phyloP scores from a whole-genome alignment of 1,139 yeast genomes.

The Geotrichum histeridarum region DNA sequence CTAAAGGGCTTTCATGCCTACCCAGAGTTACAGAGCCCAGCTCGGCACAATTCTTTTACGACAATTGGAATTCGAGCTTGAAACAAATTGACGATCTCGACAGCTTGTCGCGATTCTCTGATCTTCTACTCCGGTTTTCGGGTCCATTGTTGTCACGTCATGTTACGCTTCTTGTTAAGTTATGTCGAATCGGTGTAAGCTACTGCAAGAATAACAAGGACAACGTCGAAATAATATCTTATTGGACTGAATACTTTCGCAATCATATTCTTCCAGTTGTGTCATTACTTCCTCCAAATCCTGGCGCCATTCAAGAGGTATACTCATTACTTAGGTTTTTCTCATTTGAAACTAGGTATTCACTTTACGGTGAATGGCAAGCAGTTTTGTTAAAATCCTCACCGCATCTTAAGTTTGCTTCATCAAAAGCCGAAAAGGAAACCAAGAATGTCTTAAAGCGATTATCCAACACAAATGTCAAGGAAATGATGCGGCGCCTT shows the following conservation, averaged over 20 bases:
- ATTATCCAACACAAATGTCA: slow-evolving; percentile 78
- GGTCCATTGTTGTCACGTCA: slow-evolving; percentile 56
- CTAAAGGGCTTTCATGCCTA: slow-evolving; percentile 15
- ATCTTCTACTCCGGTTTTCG: slow-evolving; percentile 49
- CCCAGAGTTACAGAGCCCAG: slow-evolving; percentile 19
- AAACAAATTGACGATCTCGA: slow-evolving; percentile 41
- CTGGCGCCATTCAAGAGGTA: slow-evolving; percentile 58
- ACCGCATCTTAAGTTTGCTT: slow-evolving; percentile 56
- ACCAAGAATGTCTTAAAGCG: slow-evolving; percentile 79
- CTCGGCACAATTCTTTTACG: slow-evolving; percentile 46
- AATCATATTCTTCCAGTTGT: slow-evolving; percentile 65
- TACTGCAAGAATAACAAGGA: slow-evolving; percentile 27
- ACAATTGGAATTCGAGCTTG: slow-evolving; percentile 46
- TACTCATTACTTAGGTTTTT: slow-evolving; percentile 52
- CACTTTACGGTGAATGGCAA: slow-evolving; percentile 80
- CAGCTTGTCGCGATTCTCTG: slow-evolving; percentile 46
- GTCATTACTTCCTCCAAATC: slow-evolving; percentile 55
- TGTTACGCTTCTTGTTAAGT: slow-evolving; percentile 48
- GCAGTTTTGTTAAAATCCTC: slow-evolving; percentile 50
- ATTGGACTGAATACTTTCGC: slow-evolving; percentile 63
- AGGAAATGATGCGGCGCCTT: slow-evolving; percentile 68
- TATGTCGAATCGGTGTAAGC: slow-evolving; percentile 54
- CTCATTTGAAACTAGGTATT: slow-evolving; percentile 62
- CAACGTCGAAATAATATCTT: slow-evolving; percentile 28
- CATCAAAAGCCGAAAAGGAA: slow-evolving; percentile 68